Conservation (phyloP, 345 rosid species). For the Rhizophora mangle region DNA sequence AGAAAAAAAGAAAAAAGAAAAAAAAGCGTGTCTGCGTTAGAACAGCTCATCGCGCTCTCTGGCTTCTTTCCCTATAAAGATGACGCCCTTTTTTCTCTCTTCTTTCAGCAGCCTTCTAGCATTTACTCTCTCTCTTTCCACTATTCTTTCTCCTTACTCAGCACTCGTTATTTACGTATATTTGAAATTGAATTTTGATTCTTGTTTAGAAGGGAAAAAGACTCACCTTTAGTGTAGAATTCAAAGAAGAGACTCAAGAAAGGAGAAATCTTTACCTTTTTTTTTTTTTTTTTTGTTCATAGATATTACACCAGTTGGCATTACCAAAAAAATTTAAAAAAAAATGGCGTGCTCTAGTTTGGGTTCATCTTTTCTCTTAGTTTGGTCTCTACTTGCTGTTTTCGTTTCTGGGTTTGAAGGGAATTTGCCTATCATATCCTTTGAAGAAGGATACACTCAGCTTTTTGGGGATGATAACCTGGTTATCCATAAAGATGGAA, state of each 20-base stretch:
- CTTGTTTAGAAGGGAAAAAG: not conserved
- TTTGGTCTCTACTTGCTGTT: slow-evolving; percentile 38
- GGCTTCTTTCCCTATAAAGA: slow-evolving; percentile 24
- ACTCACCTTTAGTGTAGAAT: not conserved
- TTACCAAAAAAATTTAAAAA: not conserved
- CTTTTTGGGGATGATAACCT: slow-evolving; percentile 88
- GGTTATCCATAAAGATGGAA: slow-evolving; percentile 69
- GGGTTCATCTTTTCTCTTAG: slow-evolving; percentile 30
- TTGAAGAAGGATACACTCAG: slow-evolving; percentile 88
- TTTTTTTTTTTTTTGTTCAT: too few species aligned
- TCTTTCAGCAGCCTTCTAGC: slow-evolving; percentile 15
- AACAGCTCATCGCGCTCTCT: slow-evolving; percentile 33
- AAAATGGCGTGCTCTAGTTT: slow-evolving; percentile 32
- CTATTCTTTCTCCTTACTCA: slow-evolving; percentile 9
- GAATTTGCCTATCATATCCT: slow-evolving; percentile 52
- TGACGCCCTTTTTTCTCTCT: slow-evolving; percentile 14
- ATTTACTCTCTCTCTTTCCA: slow-evolving; percentile 3
- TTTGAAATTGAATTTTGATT: slow-evolving; percentile 4
- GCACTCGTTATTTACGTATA: slow-evolving; percentile 10
- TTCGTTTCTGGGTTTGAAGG: slow-evolving; percentile 51
- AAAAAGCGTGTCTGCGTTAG: slow-evolving; percentile 17
- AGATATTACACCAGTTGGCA: too few species aligned
- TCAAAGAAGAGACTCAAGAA: not conserved
- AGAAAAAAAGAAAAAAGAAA: not conserved
- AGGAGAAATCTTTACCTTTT: too few species aligned